Base-by-base conservation (phyloP, 2,329 filamentous ascomycete genomes). In the Alternaria tenuissima region DNA sequence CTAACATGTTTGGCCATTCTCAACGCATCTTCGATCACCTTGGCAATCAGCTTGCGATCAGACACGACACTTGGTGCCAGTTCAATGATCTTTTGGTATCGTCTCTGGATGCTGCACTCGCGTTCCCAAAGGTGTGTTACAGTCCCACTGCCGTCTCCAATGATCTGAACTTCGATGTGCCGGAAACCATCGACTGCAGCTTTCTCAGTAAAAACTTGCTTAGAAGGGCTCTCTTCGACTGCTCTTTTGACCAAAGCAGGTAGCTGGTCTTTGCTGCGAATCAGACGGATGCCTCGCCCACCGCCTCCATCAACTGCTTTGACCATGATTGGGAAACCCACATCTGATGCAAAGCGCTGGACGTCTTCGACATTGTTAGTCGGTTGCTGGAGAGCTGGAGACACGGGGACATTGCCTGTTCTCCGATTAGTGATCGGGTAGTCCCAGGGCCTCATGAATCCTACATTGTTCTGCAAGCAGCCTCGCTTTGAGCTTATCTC, bases 241-340 rank as follows among this genome's bases (percentile, higher is more conserved):
- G 86, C 85, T 61, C 85, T 78, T 47, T 80, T 81, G 3, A 85
- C 79, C 7, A 80, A 75, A 26, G 79, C 78, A 22, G 82, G 76
- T 5, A 88, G 74, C 5, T 83, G 81, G 0, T 75, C 73, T 38
- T 81, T 75, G 22, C 72, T 68, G 1, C 75, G 75, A 7, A 88
- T 82, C 1, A 88, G 76, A 6, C 87, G 81, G 46, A 89, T 89
- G 0, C 87, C 87, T 16, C 86, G 76, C 0, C 87, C 87, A 3
- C 87, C 87, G 14, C 87, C 87, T 2, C 87, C 87, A 70, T 88
- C 87, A 4, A 88, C 84, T n/a, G 87, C 87, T 68, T 89, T 89
- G 44, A 89, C 78, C 84, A 88, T 87, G 43, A 88, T 79, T 0
- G 86, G 86, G 44, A 83, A 84, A 1, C 84, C 84, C 14, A 81